Evolutionary conservation across 345 rosid genomes (phyloP), one percentile per base, ranked within the genome.

Genomic region (Pseudoturritis turrita): DNA sequence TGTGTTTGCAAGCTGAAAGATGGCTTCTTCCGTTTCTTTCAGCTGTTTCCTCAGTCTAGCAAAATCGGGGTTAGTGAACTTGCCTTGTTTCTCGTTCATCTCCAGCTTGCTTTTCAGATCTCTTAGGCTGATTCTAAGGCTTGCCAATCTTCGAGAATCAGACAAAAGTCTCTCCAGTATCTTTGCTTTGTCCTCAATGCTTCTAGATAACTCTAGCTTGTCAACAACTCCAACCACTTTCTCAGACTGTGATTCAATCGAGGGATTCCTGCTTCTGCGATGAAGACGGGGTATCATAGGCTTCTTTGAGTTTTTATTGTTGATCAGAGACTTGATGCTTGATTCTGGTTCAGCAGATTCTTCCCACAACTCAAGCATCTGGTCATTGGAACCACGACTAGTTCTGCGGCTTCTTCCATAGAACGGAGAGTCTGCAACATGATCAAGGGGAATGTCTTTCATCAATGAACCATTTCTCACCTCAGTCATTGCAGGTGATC

Each of bases 371-470:
- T 84, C 85, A 51, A 87, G 87, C 83, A 80, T 85, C 74, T 79
- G 85, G 75, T 88, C 82, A 52, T 72, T 77, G 21, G 83, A 50
- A 23, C 79, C 83, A 28, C 77, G 54, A 23, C 75, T 76, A 26
- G 78, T 80, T 70, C 86, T 78, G 68, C 77, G 80, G 81, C 85
- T 83, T 77, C 79, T 81, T 72, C 85, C 84, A 47, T 83, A 59
- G 46, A 72, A 80, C 15, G 91, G 83, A 54, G 81, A 80, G 58
- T 88, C 88, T 8, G 91, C 94, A 31, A 72, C 84, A 71, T 90
- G 91, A 81, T 96, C 99, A 6, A 96, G 94, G 3, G 81, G 88
- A 78, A 96, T 92, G 72, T 96, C 99, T 81, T 92, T 96, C 79
- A 87, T 83, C 82, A 80, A 71, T 57, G 77, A 81, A 52, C 81